A percentile compares a stretch with the other conserved stretches of the same genome.
phyloP scores from a whole-genome alignment of 2,329 filamentous ascomycete species.

The Cytospora piceae region DNA sequence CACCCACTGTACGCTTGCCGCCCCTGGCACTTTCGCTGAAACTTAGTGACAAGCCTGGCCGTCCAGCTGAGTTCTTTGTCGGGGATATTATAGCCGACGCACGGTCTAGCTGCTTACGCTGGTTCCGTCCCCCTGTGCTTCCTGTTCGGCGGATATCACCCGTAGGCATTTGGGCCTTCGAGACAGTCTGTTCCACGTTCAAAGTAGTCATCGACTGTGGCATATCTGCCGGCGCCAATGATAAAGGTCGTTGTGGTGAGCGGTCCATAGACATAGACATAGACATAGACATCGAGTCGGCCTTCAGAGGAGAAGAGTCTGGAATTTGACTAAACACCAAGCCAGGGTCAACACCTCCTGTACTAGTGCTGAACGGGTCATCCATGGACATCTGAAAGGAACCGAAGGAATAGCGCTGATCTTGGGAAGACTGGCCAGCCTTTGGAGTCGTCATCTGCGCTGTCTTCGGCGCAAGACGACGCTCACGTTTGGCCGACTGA shows the following conservation, averaged over 20 bases:
- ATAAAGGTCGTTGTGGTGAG: constrained; percentile 25
- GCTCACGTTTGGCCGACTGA: constrained; percentile 46
- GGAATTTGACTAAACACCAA: constrained; percentile 58
- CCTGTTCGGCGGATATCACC: constrained; percentile 49
- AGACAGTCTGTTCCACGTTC: constrained; percentile 36
- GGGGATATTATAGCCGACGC: constrained; percentile 51
- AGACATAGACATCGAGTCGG: constrained; percentile 20
- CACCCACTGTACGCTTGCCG: constrained; percentile 46
- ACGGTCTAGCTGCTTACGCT: constrained; percentile 48
- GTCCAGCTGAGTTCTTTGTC: constrained; percentile 48
- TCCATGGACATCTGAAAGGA: constrained; percentile 51
- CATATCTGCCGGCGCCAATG: constrained; percentile 28
- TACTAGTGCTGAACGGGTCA: constrained; percentile 55
- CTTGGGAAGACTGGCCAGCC: constrained; percentile 36
- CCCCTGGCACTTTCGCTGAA: constrained; percentile 53
- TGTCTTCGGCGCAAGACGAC: constrained; percentile 56
- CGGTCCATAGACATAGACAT: constrained; percentile 25
- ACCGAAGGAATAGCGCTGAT: constrained; percentile 41
- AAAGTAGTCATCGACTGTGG: constrained; percentile 21
- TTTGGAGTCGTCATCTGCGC: constrained; percentile 39
- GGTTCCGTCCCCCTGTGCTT: constrained; percentile 49
- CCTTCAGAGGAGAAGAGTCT: constrained; percentile 51
- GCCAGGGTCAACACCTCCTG: constrained; percentile 61
- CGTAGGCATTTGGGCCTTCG: constrained; percentile 37
- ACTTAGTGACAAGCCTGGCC: constrained; percentile 57